Evolutionary conservation across 2,329 filamentous ascomycete species (phyloP).

Genomic region (Aspergillus amoenus): DNA sequence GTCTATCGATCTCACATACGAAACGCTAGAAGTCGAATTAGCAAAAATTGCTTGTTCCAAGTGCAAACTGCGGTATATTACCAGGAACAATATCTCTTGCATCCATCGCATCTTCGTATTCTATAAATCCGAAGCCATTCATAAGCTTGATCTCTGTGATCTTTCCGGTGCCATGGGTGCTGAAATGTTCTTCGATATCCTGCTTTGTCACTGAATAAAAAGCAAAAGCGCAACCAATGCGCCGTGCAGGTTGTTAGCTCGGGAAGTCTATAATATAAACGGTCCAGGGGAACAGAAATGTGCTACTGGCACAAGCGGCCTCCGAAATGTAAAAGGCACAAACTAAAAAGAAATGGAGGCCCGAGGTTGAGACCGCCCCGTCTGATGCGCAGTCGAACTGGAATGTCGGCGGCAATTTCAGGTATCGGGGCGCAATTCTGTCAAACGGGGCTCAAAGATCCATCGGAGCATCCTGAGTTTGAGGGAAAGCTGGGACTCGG

Average conservation of each 20-base stretch:
- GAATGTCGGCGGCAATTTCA: conserved; percentile 1
- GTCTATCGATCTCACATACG: conserved; percentile 60
- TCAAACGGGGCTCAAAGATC: conserved; percentile 17
- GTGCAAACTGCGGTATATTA: conserved; percentile 50
- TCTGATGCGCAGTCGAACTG: conserved; percentile 3
- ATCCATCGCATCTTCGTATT: conserved; percentile 98
- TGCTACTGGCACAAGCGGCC: conserved; percentile 19
- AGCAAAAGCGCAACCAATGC: conserved; percentile 26
- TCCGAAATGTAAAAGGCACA: conserved; percentile 6
- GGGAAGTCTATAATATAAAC: conserved; percentile 15
- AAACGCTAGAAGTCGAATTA: conserved; percentile 47
- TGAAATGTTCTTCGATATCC: conserved; percentile 94
- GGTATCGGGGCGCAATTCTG: conserved; percentile 8
- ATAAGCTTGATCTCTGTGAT: conserved; percentile 99
- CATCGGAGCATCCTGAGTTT: conserved; percentile 16
- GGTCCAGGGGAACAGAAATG: conserved; percentile 23
- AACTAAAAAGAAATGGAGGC: conserved; percentile 7
- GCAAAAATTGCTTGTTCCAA: conserved; percentile 15
- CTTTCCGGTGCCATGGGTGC: conserved; percentile 91
- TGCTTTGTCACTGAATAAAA: conserved; percentile 80
- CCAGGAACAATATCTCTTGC: conserved; percentile 97
- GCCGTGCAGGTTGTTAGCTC: conserved; percentile 33
- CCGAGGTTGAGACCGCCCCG: not conserved
- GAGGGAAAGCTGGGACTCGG: conserved; percentile 9
- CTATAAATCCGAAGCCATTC: conserved; percentile 99